phyloP scores from a whole-genome alignment of 2,329 filamentous ascomycete genomes.

The Cercospora sp. region DNA sequence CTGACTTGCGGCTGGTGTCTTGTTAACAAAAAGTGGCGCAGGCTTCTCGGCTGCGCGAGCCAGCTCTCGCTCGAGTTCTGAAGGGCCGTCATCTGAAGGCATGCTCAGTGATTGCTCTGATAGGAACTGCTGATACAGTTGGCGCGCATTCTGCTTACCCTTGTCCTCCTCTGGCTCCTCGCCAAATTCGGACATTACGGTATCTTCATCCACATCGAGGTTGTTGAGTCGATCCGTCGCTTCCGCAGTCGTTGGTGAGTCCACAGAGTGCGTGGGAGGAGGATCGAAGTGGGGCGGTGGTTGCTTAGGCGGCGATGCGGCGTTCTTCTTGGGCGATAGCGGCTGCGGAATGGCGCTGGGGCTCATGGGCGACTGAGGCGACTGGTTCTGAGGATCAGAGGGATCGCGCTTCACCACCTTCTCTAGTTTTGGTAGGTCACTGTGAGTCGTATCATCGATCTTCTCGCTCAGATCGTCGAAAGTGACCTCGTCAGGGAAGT shows the following conservation, averaged over 20 bases:
- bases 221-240: conserved; percentile 56
- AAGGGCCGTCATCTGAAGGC: conserved; percentile 35
- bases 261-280: conserved; percentile 38
- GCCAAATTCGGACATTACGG: conserved; percentile 47
- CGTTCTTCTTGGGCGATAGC: conserved; percentile 35
- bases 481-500: conserved; percentile 59
- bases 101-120: conserved; percentile 37
- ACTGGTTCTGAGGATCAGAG: conserved; percentile 19
- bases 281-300: conserved; percentile 31
- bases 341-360: conserved; percentile 33
- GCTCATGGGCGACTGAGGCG: conserved; percentile 21
- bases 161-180: conserved; percentile 32
- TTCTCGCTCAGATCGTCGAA: conserved; percentile 68
- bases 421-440: conserved; percentile 30
- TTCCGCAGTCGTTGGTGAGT: conserved; percentile 54
- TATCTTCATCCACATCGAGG: conserved; percentile 62
- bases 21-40: conserved; percentile 61
- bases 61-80: conserved; percentile 36
- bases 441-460: conserved; percentile 34
- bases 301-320: conserved; percentile 23
- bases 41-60: conserved; percentile 65
- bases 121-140: conserved; percentile 44
- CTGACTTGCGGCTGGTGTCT: conserved; percentile 23
- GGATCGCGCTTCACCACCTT: conserved; percentile 33
- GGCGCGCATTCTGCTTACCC: conserved; percentile 41